These are phyloP conservation scores for Talaromyces verruculosus DNA, from an alignment of 2,329 filamentous ascomycete genomes.

Conservation along the genomic window DNA sequence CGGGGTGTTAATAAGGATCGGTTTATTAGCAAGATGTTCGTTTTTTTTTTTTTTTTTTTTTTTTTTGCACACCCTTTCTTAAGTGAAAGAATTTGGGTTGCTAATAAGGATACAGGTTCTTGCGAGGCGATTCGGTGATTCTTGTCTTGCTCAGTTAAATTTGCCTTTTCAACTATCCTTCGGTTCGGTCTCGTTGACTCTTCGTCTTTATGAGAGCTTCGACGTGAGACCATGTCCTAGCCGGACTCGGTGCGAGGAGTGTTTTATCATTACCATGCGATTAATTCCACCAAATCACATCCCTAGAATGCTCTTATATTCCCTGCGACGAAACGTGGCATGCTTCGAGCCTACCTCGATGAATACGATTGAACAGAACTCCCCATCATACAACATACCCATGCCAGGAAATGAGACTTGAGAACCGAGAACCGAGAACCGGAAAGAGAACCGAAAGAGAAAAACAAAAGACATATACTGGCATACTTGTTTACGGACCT, in stretches of 20 bases:
- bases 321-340: not conserved
- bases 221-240: no score
- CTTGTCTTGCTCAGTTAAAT: conserved; percentile 75
- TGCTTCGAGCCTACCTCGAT: not conserved
- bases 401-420: not conserved
- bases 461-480: not conserved
- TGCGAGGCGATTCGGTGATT: conserved; percentile 85
- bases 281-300: no score
- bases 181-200: conserved; percentile 6
- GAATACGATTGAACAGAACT: not conserved
- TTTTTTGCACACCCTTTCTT: conserved; percentile 5
- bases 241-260: no score
- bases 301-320: not conserved
- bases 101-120: conserved; percentile 59
- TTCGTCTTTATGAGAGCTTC: not conserved
- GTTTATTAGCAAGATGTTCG: conserved; percentile 95
- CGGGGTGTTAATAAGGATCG: conserved; percentile 98
- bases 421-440: not conserved
- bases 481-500: conserved; percentile 4
- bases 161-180: conserved; percentile 10
- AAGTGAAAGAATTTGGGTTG: not conserved
- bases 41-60: no score
- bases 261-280: no score
- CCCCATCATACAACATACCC: not conserved
- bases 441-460: not conserved